Percentiles rank a stretch among this genome's conserved stretches.
These are phyloP conservation scores for Cyamopsis tetragonoloba DNA, from an alignment of 306 rosid genomes.

Conservation along the genomic window DNA sequence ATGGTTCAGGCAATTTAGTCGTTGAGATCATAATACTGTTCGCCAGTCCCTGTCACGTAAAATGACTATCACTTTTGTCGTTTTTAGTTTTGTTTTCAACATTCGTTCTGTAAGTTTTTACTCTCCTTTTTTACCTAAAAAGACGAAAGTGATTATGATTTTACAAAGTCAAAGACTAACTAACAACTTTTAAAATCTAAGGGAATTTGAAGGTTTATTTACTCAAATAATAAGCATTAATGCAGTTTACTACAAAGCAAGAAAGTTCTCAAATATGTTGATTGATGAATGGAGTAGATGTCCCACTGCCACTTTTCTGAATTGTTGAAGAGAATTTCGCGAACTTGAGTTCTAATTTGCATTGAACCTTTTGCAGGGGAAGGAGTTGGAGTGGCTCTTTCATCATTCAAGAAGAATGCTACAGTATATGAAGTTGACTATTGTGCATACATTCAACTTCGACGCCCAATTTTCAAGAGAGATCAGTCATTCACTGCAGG, in stretches of 20 bases:
- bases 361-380: conserved; percentile 49
- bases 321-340: neutral
- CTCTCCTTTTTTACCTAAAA: too few relatives aligned
- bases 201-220: too few relatives aligned
- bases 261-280: neutral
- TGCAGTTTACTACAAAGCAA: neutral
- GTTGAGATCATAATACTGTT: too few relatives aligned
- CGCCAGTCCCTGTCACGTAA: too few relatives aligned
- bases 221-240: neutral
- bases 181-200: too few relatives aligned
- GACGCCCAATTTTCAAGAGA: conserved; percentile 51
- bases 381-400: conserved; percentile 71
- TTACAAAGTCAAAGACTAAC: too few relatives aligned
- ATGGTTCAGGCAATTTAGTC: too few relatives aligned
- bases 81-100: too few relatives aligned
- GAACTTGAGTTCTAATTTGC: conserved; percentile 6
- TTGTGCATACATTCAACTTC: conserved; percentile 65
- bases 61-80: too few relatives aligned
- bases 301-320: too few relatives aligned
- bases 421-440: conserved; percentile 55
- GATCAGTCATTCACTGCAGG: conserved; percentile 44
- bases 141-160: too few relatives aligned
- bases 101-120: too few relatives aligned
- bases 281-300: neutral
- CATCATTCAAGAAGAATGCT: conserved; percentile 44